These are phyloP conservation scores for Mitragyna speciosa DNA, from an alignment of 257 asterid genomes.

Conservation along the genomic window DNA sequence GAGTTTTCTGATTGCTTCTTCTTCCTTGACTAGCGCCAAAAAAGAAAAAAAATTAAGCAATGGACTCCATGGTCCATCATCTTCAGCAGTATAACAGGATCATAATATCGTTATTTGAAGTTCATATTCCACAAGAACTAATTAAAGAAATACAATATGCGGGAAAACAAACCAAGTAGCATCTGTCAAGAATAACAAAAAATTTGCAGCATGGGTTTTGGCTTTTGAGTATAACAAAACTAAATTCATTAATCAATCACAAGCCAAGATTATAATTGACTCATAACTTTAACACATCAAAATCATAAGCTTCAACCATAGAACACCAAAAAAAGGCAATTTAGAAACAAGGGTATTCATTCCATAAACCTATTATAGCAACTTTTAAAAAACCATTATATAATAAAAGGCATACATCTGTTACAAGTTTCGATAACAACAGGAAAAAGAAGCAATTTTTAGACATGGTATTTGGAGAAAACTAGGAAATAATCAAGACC, in stretches of 20 bases:
- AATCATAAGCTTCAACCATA: background rate
- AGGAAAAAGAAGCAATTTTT: slow-evolving; percentile 7
- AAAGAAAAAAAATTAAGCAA: background rate
- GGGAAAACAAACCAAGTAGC: background rate
- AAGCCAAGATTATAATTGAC: background rate
- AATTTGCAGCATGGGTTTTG: background rate
- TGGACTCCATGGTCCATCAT: background rate
- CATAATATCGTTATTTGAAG: background rate
- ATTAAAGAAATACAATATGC: background rate
- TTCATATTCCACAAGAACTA: background rate
- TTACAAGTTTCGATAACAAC: background rate
- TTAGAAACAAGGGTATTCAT: slow-evolving; percentile 4
- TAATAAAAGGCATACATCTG: background rate
- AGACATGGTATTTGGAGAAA: slow-evolving; percentile 1
- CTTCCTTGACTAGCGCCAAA: background rate
- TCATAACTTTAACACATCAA: background rate
- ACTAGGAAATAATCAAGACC: background rate
- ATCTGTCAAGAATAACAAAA: background rate
- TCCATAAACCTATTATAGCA: background rate
- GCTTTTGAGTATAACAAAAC: background rate
- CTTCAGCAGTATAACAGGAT: background rate
- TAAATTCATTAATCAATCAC: background rate
- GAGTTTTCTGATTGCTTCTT: too few species aligned
- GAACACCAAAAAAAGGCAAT: slow-evolving; percentile 18
- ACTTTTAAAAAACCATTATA: background rate